phyloP scores from a whole-genome alignment of 169 alveolate genomes.

The Eimeria maxima region DNA sequence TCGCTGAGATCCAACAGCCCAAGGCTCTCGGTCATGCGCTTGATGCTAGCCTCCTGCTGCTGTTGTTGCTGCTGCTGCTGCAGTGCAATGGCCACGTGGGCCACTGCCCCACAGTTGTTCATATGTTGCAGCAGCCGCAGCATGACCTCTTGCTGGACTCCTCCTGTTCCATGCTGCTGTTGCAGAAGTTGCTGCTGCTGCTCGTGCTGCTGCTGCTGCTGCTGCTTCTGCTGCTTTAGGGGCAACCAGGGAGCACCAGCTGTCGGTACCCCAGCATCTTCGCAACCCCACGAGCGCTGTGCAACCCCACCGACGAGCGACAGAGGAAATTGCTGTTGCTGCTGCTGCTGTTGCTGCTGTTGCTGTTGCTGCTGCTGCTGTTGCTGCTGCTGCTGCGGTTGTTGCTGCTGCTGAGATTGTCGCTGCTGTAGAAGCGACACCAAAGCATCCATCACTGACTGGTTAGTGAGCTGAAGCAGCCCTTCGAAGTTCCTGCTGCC shows the following conservation, averaged over 20 bases:
- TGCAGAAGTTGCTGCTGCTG: conserved; percentile 53
- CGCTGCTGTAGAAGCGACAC: conserved; percentile 29
- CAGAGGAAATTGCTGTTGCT: conserved; percentile 34
- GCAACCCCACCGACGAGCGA: conserved; percentile 4
- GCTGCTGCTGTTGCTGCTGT: conserved; percentile 62
- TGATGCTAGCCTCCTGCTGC: conserved; percentile 57
- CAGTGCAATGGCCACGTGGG: background rate
- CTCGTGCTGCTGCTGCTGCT: background rate
- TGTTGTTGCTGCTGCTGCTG: conserved; percentile 41
- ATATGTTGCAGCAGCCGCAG: conserved; percentile 20
- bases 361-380: conserved; percentile 12
- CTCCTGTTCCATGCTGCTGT: background rate
- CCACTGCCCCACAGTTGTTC: background rate
- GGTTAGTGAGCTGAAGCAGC: background rate
- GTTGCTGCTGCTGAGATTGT: background rate
- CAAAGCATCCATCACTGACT: conserved; percentile 25
- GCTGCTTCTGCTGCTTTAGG: conserved; percentile 6
- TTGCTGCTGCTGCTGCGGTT: too few species aligned
- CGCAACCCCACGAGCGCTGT: background rate
- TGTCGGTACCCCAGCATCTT: background rate
- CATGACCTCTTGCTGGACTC: background rate
- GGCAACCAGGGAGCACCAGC: background rate
- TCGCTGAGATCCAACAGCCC: conserved; percentile 58
- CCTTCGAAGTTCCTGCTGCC: background rate
- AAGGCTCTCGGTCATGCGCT: conserved; percentile 52